Evolutionary conservation across 2,329 filamentous ascomycete species (phyloP), one percentile per base, ranked within the genome.

Genomic region (Epichloe gansuensis): DNA sequence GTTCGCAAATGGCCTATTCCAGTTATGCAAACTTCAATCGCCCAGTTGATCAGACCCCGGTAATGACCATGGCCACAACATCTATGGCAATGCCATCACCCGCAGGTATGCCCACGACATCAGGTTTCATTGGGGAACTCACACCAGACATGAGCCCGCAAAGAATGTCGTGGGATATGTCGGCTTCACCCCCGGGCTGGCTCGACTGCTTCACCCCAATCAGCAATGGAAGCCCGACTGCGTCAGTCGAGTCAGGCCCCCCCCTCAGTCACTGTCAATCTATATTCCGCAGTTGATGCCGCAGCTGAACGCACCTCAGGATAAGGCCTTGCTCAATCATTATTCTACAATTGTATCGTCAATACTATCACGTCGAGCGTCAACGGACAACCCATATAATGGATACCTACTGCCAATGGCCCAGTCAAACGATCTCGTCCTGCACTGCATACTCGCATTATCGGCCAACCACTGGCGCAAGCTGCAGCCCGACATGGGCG

Each of bases 381-480:
- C 60, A 0, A 34, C 53, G 0, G 54, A 55, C 8, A 67, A 67
- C 42, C 65, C 65, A 0, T 67, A 66, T 41, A 61, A 65, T 23
- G 58, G 58, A 43, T 62, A 65, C 41, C 57, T 67, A 3, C 53
- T 67, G 0, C 65, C 65, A 5, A 61, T 66, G 59, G 65, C 65
- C 9, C 59, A 63, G 31, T 61, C 60, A 34, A 66, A 64, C 54
- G 59, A 65, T 21, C 58, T 64, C 2, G 61, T 67, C 5, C 58
- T 67, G 34, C 63, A 67, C 42, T 66, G 63, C 44, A 56, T 67
- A 17, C 57, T 67, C 15, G 63, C 63, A 5, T 53, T 67, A 13
- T 64, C 63, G 9, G 65, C 63, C 4, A 66, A 64, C 34, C 65
- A 67, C 51, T 67, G 65, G 65, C 60, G 64, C 36, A 65, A 62